Base-by-base conservation (phyloP, 371 early-diverging fungal species). In the Dentiscutata heterogama region DNA sequence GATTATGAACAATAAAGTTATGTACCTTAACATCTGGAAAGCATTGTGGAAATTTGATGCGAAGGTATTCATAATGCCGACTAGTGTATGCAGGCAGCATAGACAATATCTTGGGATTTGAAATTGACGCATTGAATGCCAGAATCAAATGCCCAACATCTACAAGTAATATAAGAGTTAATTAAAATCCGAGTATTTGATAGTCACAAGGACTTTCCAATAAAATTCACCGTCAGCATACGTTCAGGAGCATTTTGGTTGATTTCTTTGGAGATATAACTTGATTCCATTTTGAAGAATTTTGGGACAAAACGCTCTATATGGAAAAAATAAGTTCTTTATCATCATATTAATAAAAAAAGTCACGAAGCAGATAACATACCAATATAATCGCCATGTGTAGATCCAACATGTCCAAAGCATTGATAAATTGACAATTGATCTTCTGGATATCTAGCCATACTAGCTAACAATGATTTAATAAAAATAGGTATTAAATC, bases 111-210 rank as follows among this genome's bases (percentile, higher is more conserved):
- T 84, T 85, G 1, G 89, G 84, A 70, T 89, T 89, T 27, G 86
- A 77, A 1, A 83, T 78, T 20, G 88, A 89, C 25, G 95, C 93
- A 84, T 96, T 96, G 61, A 92, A 91, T 67, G 94, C 88, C 29
- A 96, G 82, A 31, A 95, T 91, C 1, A 94, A 87, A 81, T 91
- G 86, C 1, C 90, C 94, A 18, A 92, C 91, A 81, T 96, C 93
- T 92, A 83, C 27, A 27, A 50, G 4, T 16, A 46, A n/a, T 46
- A 14, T 18, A 31, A 67, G 11, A 42, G 18, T 70, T 70, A 25
- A 65, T 31, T n/a, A 68, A 68, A 70, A 39, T 70, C 3, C 46
- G 35, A 35, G 7, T 25, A 68, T 3, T 22, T 20, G 31, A 68
- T 31, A 39, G 3, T 13, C 10, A 53, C 42, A 46, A 64, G 53